A percentile compares a stretch with the other conserved stretches of the same genome.
Evolutionary conservation across 2,329 filamentous ascomycete genomes (phyloP).

Genomic region (Cladosporium cucumerinum): DNA sequence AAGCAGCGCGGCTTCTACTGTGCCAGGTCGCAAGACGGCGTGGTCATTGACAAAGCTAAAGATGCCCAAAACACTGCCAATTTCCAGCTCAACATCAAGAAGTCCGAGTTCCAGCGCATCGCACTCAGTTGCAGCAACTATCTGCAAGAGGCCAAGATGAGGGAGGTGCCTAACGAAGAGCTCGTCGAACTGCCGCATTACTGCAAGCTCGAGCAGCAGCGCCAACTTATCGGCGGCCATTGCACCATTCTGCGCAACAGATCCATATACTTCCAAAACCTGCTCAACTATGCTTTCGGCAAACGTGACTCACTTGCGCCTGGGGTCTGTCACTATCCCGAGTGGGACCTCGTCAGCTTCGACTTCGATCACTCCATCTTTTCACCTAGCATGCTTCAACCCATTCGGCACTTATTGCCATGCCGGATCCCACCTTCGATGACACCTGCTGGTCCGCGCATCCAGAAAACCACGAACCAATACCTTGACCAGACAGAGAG

Average conservation of each 20-base stretch:
- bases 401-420: neutral
- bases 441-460: neutral
- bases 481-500: neutral
- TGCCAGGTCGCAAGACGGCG: slow-evolving; percentile 14
- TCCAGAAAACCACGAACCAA: neutral
- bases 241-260: neutral
- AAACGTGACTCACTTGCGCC: neutral
- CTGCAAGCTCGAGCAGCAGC: neutral
- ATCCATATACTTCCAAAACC: neutral
- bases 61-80: neutral
- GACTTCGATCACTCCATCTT: slow-evolving; percentile 2
- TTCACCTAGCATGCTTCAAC: neutral
- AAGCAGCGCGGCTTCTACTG: slow-evolving; percentile 20
- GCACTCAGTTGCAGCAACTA: neutral
- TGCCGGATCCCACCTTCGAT: neutral
- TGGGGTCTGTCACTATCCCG: neutral
- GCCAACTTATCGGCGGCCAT: neutral
- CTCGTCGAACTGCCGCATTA: neutral
- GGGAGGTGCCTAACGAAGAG: neutral
- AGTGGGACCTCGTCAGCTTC: neutral
- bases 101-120: neutral
- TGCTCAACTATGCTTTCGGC: neutral
- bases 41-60: slow-evolving; percentile 17
- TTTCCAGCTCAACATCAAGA: neutral
- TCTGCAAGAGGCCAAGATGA: neutral